Conservation (phyloP, 306 rosid genomes). For the Glycine tomentella region DNA sequence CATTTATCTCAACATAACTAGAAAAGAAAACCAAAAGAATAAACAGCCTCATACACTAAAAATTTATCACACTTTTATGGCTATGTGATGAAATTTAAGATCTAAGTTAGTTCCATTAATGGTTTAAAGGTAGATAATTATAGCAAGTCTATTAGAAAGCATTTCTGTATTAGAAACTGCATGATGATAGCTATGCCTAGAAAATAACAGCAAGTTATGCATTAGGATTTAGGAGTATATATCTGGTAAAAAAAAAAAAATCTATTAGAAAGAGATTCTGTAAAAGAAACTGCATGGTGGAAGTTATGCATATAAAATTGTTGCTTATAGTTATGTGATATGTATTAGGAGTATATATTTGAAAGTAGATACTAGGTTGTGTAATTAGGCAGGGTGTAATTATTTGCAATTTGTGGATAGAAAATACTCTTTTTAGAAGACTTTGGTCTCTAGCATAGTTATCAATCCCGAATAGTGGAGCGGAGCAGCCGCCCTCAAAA, state of each 20-base stretch:
- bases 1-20: conserved; percentile 12
- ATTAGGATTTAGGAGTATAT: background rate
- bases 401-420: background rate
- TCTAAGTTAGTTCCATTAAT: background rate
- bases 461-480: too few species aligned
- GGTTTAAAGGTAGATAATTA: background rate
- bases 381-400: background rate
- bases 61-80: conserved; percentile 25
- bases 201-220: background rate
- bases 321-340: background rate
- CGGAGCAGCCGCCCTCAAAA: too few species aligned
- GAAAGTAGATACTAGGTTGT: background rate
- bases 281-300: background rate
- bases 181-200: background rate
- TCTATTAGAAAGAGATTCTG: background rate
- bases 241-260: background rate
- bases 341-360: background rate
- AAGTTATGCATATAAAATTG: background rate
- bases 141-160: background rate
- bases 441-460: too few species aligned
- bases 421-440: background rate
- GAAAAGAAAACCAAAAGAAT: conserved; percentile 23
- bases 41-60: background rate
- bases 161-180: background rate
- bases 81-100: background rate